phyloP scores from a whole-genome alignment of 306 rosid genomes.

The Lathyrus tuberosus region DNA sequence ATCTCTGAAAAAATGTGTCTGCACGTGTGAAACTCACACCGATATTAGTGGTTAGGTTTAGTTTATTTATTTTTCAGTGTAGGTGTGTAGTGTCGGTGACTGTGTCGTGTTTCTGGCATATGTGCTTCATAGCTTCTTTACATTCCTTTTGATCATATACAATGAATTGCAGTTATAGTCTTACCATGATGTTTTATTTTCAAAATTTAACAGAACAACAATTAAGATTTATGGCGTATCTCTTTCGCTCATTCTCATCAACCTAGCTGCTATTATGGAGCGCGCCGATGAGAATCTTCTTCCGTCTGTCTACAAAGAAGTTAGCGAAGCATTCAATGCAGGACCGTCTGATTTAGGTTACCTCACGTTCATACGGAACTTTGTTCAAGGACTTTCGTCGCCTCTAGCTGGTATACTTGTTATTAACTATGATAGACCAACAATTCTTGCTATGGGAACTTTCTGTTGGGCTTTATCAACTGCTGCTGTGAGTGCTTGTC shows the following conservation, averaged over 20 bases:
- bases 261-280: constrained; percentile 95
- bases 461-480: constrained; percentile 97
- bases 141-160: constrained; percentile 5
- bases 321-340: constrained; percentile 87
- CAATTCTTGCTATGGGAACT: constrained; percentile 82
- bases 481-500: constrained; percentile 83
- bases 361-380: constrained; percentile 88
- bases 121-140: not conserved
- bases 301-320: constrained; percentile 96
- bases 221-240: constrained; percentile 65
- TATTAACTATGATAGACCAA: constrained; percentile 74
- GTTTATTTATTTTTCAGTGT: too few species aligned
- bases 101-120: too few species aligned
- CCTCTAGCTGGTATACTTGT: constrained; percentile 93
- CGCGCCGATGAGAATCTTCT: constrained; percentile 95
- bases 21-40: not conserved
- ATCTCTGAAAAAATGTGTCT: too few species aligned
- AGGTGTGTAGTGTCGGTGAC: too few species aligned
- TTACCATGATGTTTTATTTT: constrained; percentile 22
- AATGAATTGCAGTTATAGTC: constrained; percentile 12
- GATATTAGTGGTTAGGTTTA: too few species aligned
- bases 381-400: constrained; percentile 82
- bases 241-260: constrained; percentile 78
- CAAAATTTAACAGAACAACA: constrained; percentile 44
- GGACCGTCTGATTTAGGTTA: constrained; percentile 96